Evolutionary conservation across 805 yeast species (phyloP), one percentile per base, ranked within the genome.

Genomic region (Sugiyamaella lignohabitans): DNA sequence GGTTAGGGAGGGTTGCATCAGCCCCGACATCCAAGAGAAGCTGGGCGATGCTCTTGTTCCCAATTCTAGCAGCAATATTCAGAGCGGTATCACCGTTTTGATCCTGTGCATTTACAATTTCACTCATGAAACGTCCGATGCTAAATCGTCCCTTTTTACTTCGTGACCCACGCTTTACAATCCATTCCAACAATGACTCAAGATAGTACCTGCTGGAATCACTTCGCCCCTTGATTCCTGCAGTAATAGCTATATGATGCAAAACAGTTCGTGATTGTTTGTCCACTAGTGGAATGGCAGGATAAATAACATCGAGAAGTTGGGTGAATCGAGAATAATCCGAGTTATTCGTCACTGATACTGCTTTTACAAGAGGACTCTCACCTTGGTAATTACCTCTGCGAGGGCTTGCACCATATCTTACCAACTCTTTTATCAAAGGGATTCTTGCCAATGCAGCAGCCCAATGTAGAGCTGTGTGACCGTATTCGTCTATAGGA

Each of bases 401-500:
- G 5, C 79, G 73, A 35, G 91, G 73, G 51, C 77, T 75, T 1
- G 94, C 81, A 11, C 87, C 85, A 38, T 74, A 71, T 35, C 75
- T 68, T 24, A 93, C 82, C 14, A 87, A 71, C 35, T 80, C 80
- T 38, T 70, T 77, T 2, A 87, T 91, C 43, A 89, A 71, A 2
- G 79, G 69, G 1, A 82, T 66, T 48, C 87, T 79, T 0, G 95
- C 98, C 62, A 93, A 73, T 0, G 97, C 86, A 14, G 97, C 81
- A 2, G 97, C 94, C 94, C 98, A 86, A 65, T 93, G 99, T 48
- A 93, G 72, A 0, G 96, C 87, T 0, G 96, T 84, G 60, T 93
- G 93, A 0, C 98, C 97, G 48, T 83, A 79, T 56, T 86, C 94
- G 65, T 94, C 99, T 39, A 94, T 85, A 1, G 96, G 82, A 29